phyloP scores from a whole-genome alignment of 2,329 filamentous ascomycete genomes.

The Teratosphaeria pseudoeucalypti region DNA sequence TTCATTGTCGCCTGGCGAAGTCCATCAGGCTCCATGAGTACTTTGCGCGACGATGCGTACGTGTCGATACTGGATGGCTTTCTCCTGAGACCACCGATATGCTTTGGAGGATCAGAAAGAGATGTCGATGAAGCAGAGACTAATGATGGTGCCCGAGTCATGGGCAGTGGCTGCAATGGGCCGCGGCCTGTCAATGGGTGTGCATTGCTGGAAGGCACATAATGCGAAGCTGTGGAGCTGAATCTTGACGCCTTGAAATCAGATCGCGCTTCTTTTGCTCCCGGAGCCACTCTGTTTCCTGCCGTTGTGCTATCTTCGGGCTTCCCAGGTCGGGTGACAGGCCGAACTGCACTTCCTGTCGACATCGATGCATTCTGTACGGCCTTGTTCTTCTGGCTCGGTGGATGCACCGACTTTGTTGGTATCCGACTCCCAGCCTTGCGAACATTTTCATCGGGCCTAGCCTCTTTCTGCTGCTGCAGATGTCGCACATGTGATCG shows the following conservation, averaged over 20 bases:
- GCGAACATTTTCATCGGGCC: neutral
- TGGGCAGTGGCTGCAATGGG: conserved; percentile 9
- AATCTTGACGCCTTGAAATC: neutral
- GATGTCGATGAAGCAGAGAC: conserved; percentile 39
- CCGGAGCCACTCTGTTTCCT: neutral
- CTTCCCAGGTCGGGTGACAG: conserved; percentile 6
- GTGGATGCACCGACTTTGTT: conserved; percentile 5
- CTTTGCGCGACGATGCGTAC: conserved; percentile 20
- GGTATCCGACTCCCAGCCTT: conserved; percentile 15
- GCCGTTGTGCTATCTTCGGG: conserved; percentile 6
- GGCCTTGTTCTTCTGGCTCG: conserved; percentile 8
- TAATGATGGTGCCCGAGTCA: conserved; percentile 36
- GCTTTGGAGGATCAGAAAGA: conserved; percentile 35
- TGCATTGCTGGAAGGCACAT: neutral
- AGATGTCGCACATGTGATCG: conserved; percentile 5
- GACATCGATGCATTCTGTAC: conserved; percentile 17
- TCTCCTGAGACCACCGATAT: conserved; percentile 30
- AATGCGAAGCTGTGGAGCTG: neutral
- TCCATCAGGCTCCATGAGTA: conserved; percentile 24
- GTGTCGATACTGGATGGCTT: conserved; percentile 36
- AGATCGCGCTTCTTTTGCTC: neutral
- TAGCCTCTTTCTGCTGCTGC: conserved; percentile 1
- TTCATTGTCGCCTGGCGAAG: conserved; percentile 9
- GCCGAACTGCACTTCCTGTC: conserved; percentile 17
- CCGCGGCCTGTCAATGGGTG: conserved; percentile 1